Percentiles rank a stretch among this genome's conserved stretches.
phyloP scores from a whole-genome alignment of 2,329 filamentous ascomycete species.

The Fonsecaea monophora region DNA sequence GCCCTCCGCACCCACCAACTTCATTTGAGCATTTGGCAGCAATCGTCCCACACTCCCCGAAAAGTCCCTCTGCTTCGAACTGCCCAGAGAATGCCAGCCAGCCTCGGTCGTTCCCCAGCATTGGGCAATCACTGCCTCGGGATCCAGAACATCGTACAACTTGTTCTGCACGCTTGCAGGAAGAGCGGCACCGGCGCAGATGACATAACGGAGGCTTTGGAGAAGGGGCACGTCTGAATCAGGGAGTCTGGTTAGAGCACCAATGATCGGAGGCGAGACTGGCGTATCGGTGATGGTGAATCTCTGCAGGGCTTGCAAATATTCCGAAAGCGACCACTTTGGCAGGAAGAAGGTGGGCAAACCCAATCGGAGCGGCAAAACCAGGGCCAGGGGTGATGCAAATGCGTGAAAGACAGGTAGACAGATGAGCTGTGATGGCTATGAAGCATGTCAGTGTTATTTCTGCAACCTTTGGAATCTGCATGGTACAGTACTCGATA shows the following conservation, averaged over 20 bases:
- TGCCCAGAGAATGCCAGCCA: conserved; percentile 45
- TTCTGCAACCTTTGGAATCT: conserved; percentile 4
- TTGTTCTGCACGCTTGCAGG: conserved; percentile 50
- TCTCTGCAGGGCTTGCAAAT: conserved; percentile 49
- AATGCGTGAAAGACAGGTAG: conserved; percentile 63
- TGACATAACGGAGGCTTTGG: conserved; percentile 52
- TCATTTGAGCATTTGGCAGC: conserved; percentile 47
- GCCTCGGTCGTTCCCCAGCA: conserved; percentile 64
- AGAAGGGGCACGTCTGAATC: conserved; percentile 42
- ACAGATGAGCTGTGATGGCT: conserved; percentile 55
- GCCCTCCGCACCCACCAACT: conserved; percentile 47
- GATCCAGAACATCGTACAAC: conserved; percentile 51
- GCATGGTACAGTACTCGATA: conserved; percentile 30
- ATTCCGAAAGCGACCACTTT: conserved; percentile 53
- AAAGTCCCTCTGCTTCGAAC: conserved; percentile 49
- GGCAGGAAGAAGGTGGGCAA: conserved; percentile 57
- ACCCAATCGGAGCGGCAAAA: conserved; percentile 56
- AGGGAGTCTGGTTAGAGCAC: conserved; percentile 45
- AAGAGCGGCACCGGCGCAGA: conserved; percentile 59
- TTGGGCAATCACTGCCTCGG: conserved; percentile 53
- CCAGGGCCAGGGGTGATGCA: conserved; percentile 54
- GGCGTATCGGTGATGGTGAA: conserved; percentile 58
- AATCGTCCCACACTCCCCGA: conserved; percentile 58
- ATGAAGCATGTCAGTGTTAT: conserved; percentile 32
- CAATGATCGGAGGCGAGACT: conserved; percentile 56